Percentiles rank a stretch among this genome's conserved stretches.
These are phyloP conservation scores for Penicillium silybi DNA, from an alignment of 495 filamentous ascomycete species.

Conservation along the genomic window DNA sequence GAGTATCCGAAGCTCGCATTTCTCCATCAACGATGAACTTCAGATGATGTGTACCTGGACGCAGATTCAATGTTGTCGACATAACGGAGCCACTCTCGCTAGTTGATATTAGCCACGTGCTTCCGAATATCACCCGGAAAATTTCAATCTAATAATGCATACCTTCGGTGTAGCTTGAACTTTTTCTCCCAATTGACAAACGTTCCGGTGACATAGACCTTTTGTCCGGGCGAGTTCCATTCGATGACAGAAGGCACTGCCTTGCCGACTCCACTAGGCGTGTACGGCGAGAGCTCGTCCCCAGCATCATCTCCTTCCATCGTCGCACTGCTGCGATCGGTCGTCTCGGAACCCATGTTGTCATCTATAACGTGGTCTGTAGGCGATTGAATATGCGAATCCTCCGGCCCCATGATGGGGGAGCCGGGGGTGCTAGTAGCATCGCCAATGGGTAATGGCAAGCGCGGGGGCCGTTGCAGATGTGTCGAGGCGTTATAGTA, in stretches of 20 bases:
- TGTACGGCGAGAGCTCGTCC: slow-evolving; percentile 61
- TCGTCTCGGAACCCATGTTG: slow-evolving; percentile 43
- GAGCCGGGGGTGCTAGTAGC: slow-evolving; percentile 81
- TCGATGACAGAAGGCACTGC: slow-evolving; percentile 74
- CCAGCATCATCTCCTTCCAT: slow-evolving; percentile 75
- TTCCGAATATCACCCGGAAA: neutral
- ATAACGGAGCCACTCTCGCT: slow-evolving; percentile 52
- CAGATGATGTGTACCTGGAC: slow-evolving; percentile 91
- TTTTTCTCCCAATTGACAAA: slow-evolving; percentile 96
- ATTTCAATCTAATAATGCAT: slow-evolving; percentile 13
- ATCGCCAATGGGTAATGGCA: slow-evolving; percentile 89
- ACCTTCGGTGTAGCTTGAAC: slow-evolving; percentile 79
- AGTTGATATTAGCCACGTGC: slow-evolving; percentile 7
- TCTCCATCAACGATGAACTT: slow-evolving; percentile 93
- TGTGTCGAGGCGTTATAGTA: slow-evolving; percentile 51
- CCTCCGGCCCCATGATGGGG: slow-evolving; percentile 65
- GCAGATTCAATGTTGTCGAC: slow-evolving; percentile 72
- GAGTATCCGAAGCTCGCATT: slow-evolving; percentile 79
- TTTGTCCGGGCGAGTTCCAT: slow-evolving; percentile 75
- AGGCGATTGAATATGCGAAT: slow-evolving; percentile 48
- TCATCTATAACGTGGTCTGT: slow-evolving; percentile 46
- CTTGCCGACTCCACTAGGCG: slow-evolving; percentile 50
- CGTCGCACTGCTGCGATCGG: slow-evolving; percentile 65
- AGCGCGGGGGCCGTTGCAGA: slow-evolving; percentile 72
- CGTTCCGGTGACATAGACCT: slow-evolving; percentile 94